Base-by-base conservation (phyloP, 164 flowering plant genomes). In the Berberis vulgaris region DNA sequence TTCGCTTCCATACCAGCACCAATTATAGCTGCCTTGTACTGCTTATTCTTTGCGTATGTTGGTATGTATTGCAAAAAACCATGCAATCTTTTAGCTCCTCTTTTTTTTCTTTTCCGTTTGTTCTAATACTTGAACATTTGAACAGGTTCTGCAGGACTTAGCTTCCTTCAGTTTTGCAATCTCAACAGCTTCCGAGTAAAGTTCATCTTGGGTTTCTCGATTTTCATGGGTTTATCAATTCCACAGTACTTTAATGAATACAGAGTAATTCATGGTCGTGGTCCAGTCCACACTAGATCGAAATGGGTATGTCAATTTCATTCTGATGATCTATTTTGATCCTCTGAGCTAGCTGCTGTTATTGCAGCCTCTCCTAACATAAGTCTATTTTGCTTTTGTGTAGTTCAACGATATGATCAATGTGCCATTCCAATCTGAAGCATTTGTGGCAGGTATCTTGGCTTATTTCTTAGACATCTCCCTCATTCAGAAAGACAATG, bases 401-500 rank as follows among this genome's bases (percentile, higher is more conserved):
- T 86, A 89, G 96, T 89, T 86, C 74, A 89, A 86, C 45, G 93
- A 86, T 66, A 86, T 89, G 74, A 73, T 89, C 69, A 89, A 89
- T 42, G 87, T 86, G 49, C 86, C 90, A 0, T 85, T 89, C 78
- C 76, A 84, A 41, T 89, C 96, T 0, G 84, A 83, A 65, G 77
- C 89, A 47, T 88, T 88, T 67, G 91, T 86, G 26, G 88, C 83
- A 4, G 89, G 91, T 2, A 2, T 83, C 5, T 47, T 84, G 76
- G 91, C 89, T 0, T 39, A 76, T 7, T 74, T 88, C 62, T 74
- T 88, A 45, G 95, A 88, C 67, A 52, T 69, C 55, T 84, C 89
- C 2, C 57, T 88, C 74, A 76, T 74, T 41, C 46, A 60, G 11
- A 54, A 63, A 38, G 66, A 63, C 49, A 63, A 43, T 43, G 47